Evolutionary conservation across 2,329 filamentous ascomycete genomes (phyloP).

Genomic region (Hymenoscyphus linearis): DNA sequence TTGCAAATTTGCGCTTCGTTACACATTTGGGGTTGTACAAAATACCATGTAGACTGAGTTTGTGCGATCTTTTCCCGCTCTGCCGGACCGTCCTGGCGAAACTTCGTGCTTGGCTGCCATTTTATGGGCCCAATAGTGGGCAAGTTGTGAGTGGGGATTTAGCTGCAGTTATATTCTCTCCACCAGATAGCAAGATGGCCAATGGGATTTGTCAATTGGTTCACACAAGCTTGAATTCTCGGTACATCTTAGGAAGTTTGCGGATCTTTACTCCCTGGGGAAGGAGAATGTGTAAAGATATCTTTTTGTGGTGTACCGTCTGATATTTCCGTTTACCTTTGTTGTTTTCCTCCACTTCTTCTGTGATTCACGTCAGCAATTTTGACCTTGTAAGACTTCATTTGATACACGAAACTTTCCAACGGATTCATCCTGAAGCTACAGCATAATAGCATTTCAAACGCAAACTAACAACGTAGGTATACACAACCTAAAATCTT

Average conservation of each 20-base stretch:
- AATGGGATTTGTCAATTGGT: background rate
- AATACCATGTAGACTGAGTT: background rate
- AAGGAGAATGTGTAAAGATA: background rate
- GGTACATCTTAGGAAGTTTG: background rate
- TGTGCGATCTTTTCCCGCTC: background rate
- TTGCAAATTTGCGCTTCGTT: background rate
- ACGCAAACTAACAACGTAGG: background rate
- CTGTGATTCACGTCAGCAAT: background rate
- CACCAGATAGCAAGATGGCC: background rate
- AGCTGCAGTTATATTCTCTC: background rate
- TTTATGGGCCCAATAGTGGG: background rate
- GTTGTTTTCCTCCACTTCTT: background rate
- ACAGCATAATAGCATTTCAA: background rate
- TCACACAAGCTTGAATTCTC: background rate
- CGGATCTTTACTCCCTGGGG: background rate
- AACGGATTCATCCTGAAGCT: background rate
- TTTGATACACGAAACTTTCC: background rate
- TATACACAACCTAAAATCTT: background rate
- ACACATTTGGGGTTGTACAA: background rate
- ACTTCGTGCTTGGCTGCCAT: background rate
- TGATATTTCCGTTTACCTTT: background rate
- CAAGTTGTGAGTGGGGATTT: background rate
- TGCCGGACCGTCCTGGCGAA: background rate
- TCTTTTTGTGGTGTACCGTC: background rate
- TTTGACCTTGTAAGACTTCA: background rate